A percentile compares a stretch with the other conserved stretches of the same genome.
Conservation (phyloP, 2,329 filamentous ascomycete genomes). For the Tolypocladium album region DNA sequence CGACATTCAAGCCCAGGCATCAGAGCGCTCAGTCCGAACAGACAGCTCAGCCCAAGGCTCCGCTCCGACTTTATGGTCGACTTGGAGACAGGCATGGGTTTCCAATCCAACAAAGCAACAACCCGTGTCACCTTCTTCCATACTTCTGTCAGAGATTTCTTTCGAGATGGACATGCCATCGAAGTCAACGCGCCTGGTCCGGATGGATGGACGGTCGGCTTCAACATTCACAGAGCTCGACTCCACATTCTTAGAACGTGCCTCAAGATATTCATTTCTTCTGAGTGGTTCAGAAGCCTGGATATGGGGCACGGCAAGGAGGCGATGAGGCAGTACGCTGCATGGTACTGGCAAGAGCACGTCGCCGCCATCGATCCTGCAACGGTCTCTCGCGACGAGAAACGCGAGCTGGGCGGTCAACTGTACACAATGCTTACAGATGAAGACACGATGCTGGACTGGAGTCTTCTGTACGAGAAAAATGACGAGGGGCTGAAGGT, state of each 20-base stretch:
- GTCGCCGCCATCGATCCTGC: slow-evolving; percentile 21
- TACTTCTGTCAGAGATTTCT: slow-evolving; percentile 27
- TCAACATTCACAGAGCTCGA: slow-evolving; percentile 21
- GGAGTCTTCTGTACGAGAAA: slow-evolving; percentile 28
- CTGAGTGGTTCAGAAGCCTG: slow-evolving; percentile 15
- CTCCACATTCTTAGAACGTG: slow-evolving; percentile 27
- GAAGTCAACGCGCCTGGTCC: slow-evolving; percentile 5
- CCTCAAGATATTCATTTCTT: slow-evolving; percentile 27
- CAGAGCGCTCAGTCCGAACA: slow-evolving; percentile 7
- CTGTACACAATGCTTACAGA: slow-evolving; percentile 27
- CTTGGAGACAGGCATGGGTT: slow-evolving; percentile 23
- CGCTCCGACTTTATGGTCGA: slow-evolving; percentile 20
- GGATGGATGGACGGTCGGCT: slow-evolving; percentile 17
- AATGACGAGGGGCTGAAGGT: slow-evolving; percentile 31
- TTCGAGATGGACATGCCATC: slow-evolving; percentile 19
- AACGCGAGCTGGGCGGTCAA: slow-evolving; percentile 19
- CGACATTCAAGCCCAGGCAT: slow-evolving; percentile 14
- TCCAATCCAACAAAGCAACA: slow-evolving; percentile 28
- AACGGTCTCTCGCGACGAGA: slow-evolving; percentile 15
- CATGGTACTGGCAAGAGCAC: slow-evolving; percentile 35
- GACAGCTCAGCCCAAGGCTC: slow-evolving; percentile 14
- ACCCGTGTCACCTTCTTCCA: slow-evolving; percentile 30
- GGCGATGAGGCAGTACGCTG: slow-evolving; percentile 26
- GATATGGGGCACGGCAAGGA: slow-evolving; percentile 15
- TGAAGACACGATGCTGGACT: slow-evolving; percentile 23